These are phyloP conservation scores for Venturia aucupariae DNA, from an alignment of 2,329 filamentous ascomycete genomes.

Conservation along the genomic window DNA sequence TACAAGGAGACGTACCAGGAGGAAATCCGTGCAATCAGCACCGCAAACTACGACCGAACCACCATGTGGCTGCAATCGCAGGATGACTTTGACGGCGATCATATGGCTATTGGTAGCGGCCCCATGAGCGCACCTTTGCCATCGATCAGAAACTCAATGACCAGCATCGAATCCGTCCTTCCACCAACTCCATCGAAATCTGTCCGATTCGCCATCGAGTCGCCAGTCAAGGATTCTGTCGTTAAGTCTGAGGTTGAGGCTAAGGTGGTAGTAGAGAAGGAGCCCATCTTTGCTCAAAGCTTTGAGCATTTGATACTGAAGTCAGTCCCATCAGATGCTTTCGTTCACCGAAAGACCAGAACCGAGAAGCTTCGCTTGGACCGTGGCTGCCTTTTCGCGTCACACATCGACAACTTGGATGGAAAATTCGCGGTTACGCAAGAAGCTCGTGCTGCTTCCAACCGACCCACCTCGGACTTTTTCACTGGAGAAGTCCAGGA, in stretches of 20 bases:
- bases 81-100: conserved; percentile 47
- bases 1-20: conserved; percentile 68
- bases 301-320: conserved; percentile 67
- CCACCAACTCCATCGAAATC: conserved; percentile 43
- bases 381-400: conserved; percentile 61
- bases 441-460: conserved; percentile 34
- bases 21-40: conserved; percentile 60
- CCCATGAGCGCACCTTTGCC: conserved; percentile 44
- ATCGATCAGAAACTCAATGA: conserved; percentile 38
- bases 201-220: conserved; percentile 58
- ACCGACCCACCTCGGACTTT: conserved; percentile 30
- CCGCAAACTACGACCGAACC: conserved; percentile 74
- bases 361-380: conserved; percentile 83
- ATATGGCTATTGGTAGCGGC: conserved; percentile 17
- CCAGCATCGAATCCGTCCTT: conserved; percentile 10
- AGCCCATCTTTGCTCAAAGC: conserved; percentile 79
- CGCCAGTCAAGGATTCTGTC: conserved; percentile 1
- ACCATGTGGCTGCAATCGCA: conserved; percentile 80
- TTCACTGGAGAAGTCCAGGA: conserved; percentile 27
- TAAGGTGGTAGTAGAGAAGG: conserved; percentile 26
- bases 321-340: conserved; percentile 61
- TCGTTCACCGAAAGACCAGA: conserved; percentile 73
- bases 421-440: conserved; percentile 72
- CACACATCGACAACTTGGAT: conserved; percentile 71
- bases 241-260: conserved; percentile 5